Conservation (phyloP, 306 rosid species). For the Phaseolus lunatus region DNA sequence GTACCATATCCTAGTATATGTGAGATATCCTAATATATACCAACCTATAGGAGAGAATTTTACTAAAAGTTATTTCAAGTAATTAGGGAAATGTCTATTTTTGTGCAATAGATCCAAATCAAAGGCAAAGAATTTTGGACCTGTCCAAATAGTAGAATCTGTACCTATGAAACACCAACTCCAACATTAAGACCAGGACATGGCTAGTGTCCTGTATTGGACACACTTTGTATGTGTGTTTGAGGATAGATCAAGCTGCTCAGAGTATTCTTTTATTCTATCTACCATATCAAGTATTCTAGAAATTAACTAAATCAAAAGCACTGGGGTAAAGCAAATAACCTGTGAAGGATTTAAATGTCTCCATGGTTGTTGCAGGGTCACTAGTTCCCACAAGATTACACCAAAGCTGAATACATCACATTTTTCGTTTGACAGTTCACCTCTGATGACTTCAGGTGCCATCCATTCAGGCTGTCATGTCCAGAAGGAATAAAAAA, state of each 20-base stretch:
- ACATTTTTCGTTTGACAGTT: constrained; percentile 87
- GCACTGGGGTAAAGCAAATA: constrained; percentile 32
- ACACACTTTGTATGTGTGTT: no score
- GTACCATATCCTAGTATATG: neutral
- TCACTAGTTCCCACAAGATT: constrained; percentile 92
- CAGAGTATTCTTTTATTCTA: constrained; percentile 21
- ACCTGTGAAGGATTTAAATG: constrained; percentile 85
- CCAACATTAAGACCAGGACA: no score
- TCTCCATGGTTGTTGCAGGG: constrained; percentile 92
- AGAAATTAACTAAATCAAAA: constrained; percentile 23
- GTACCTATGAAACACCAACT: no score
- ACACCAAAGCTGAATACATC: constrained; percentile 96
- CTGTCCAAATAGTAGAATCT: no score
- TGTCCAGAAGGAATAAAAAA: neutral
- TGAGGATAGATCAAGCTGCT: neutral
- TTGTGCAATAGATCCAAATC: neutral
- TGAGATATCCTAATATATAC: neutral
- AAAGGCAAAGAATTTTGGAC: neutral
- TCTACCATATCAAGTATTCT: neutral
- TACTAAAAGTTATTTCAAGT: neutral
- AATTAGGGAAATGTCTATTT: neutral
- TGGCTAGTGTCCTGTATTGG: no score
- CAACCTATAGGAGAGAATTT: neutral
- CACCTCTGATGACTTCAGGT: constrained; percentile 94
- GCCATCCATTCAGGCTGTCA: constrained; percentile 97